A percentile compares a stretch with the other conserved stretches of the same genome.
Conservation (phyloP, 2,329 filamentous ascomycete species). For the Aspergillus sp. region DNA sequence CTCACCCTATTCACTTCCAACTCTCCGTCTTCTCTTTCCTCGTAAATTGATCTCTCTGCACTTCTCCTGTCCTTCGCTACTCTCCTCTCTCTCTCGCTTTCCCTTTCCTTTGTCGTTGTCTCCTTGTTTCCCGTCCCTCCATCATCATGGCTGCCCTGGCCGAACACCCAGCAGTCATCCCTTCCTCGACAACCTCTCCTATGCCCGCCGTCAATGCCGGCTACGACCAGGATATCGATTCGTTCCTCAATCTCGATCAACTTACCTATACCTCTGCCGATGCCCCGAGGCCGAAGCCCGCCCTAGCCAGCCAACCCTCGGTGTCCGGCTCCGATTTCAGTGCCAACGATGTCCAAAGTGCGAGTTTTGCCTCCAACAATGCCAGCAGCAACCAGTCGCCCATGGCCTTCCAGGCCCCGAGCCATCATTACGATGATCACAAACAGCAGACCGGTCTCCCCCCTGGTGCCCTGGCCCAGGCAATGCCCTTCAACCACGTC, state of each 20-base stretch:
- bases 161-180: slow-evolving; percentile 22
- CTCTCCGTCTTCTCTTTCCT: too few relatives aligned
- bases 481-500: slow-evolving; percentile 65
- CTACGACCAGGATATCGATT: slow-evolving; percentile 38
- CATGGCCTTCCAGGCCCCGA: slow-evolving; percentile 63
- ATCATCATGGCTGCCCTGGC: slow-evolving; percentile 28
- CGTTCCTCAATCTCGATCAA: slow-evolving; percentile 39
- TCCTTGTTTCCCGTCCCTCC: too few relatives aligned
- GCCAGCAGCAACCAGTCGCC: too few relatives aligned
- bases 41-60: too few relatives aligned
- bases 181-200: slow-evolving; percentile 19
- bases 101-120: too few relatives aligned
- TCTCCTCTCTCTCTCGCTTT: too few relatives aligned
- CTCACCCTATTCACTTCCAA: too few relatives aligned
- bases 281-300: slow-evolving; percentile 26
- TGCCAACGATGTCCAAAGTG: slow-evolving; percentile 21
- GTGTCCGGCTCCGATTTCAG: slow-evolving; percentile 28
- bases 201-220: slow-evolving; percentile 21
- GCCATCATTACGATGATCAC: slow-evolving; percentile 91
- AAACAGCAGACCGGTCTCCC: slow-evolving; percentile 92
- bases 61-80: too few relatives aligned
- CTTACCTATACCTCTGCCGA: slow-evolving; percentile 32
- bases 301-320: slow-evolving; percentile 28
- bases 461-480: slow-evolving; percentile 69
- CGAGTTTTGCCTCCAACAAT: slow-evolving; percentile 26